phyloP scores from a whole-genome alignment of 2,329 filamentous ascomycete genomes.

The Zopfia rhizophila region DNA sequence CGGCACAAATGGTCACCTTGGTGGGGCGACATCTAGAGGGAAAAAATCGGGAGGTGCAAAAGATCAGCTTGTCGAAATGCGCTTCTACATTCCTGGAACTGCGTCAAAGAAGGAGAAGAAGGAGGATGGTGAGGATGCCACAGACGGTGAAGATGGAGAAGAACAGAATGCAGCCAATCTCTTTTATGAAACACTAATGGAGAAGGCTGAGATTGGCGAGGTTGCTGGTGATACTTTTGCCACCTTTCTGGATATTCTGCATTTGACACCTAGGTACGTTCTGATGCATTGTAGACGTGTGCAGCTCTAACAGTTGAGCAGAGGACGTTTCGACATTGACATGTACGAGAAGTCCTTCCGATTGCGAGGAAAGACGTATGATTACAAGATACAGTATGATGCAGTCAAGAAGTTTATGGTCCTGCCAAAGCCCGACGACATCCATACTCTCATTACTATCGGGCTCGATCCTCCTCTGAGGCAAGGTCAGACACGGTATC shows the following conservation, averaged over 20 bases:
- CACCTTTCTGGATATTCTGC: conserved; percentile 94
- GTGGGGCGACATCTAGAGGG: conserved; percentile 78
- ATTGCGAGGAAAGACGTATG: conserved; percentile 97
- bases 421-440: conserved; percentile 96
- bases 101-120: conserved; percentile 75
- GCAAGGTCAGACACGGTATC: conserved; percentile 97
- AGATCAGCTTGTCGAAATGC: conserved; percentile 97
- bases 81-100: conserved; percentile 96
- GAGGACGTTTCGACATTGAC: conserved; percentile 99
- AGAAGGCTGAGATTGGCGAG: conserved; percentile 98
- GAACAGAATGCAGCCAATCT: conserved; percentile 95
- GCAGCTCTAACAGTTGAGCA: conserved; percentile 53
- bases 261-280: conserved; percentile 87
- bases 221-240: conserved; percentile 98
- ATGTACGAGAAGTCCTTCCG: conserved; percentile 99
- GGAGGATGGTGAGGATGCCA: conserved; percentile 73
- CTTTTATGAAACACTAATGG: conserved; percentile 98
- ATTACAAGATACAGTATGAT: conserved; percentile 99
- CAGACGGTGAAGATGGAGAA: conserved; percentile 68
- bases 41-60: conserved; percentile 89
- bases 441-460: conserved; percentile 93
- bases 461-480: conserved; percentile 94
- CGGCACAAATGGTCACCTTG: conserved; percentile 77
- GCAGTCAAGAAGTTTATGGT: conserved; percentile 99
- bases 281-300: conserved; percentile 22